Evolutionary conservation across 2,329 filamentous ascomycete species (phyloP).

Genomic region (Helotiales sp.): DNA sequence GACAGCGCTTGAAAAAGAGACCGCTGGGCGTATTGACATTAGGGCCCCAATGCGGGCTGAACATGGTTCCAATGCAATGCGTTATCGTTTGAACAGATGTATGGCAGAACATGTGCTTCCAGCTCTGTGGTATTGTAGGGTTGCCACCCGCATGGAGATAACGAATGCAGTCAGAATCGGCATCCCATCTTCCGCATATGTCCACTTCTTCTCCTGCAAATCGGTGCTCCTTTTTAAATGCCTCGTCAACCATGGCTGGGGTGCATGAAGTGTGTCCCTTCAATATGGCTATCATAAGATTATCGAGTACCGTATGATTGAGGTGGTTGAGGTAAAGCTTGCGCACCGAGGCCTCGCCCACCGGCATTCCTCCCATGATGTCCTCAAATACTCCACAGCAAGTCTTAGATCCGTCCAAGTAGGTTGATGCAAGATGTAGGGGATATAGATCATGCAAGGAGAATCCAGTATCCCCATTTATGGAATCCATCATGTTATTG

Average conservation of each 20-base stretch:
- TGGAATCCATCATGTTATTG: conserved; percentile 3
- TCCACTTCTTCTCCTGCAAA: conserved; percentile 43
- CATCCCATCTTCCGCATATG: conserved; percentile 45
- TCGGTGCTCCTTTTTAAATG: conserved; percentile 26
- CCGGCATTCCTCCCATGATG: neutral
- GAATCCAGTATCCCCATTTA: conserved; percentile 9
- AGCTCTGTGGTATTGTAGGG: conserved; percentile 34
- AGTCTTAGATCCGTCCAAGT: conserved; percentile 37
- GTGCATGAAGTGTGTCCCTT: conserved; percentile 36
- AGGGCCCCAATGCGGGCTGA: conserved; percentile 9
- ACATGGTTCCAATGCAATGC: conserved; percentile 37
- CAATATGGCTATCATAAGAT: conserved; percentile 39
- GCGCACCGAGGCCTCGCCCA: neutral
- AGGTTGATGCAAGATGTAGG: conserved; percentile 39
- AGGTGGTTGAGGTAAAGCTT: conserved; percentile 29
- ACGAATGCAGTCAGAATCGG: conserved; percentile 39
- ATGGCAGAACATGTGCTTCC: conserved; percentile 48
- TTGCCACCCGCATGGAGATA: conserved; percentile 31
- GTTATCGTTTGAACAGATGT: conserved; percentile 41
- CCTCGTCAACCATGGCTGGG: conserved; percentile 32
- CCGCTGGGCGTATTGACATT: conserved; percentile 20
- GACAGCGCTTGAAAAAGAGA: conserved; percentile 18
- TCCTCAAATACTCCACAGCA: conserved; percentile 35
- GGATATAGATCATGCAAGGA: conserved; percentile 23
- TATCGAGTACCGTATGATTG: conserved; percentile 42